These are phyloP conservation scores for Corynespora cassiicola DNA, from an alignment of 2,329 filamentous ascomycete genomes.

Conservation along the genomic window DNA sequence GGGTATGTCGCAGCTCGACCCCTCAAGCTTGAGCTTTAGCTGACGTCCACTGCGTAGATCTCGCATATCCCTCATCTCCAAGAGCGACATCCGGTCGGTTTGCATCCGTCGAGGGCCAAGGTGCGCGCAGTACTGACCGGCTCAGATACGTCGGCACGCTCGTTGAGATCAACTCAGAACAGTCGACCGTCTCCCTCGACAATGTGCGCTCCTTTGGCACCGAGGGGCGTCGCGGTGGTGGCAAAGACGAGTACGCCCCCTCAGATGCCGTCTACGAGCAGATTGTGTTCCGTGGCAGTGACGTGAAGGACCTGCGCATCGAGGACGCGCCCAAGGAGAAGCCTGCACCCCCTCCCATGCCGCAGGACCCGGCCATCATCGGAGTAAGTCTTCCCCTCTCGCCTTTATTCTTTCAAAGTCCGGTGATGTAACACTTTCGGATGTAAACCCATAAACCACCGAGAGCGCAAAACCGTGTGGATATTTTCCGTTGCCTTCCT, in stretches of 20 bases:
- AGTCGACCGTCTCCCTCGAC: constrained; percentile 94
- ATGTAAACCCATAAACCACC: constrained; percentile 91
- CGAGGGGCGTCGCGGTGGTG: constrained; percentile 84
- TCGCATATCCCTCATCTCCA: constrained; percentile 95
- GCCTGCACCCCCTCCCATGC: constrained; percentile 77
- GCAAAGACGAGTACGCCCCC: constrained; percentile 80
- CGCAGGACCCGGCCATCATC: constrained; percentile 94
- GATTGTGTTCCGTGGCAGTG: constrained; percentile 96
- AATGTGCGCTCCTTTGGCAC: constrained; percentile 95
- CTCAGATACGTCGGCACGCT: constrained; percentile 91
- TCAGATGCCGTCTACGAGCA: constrained; percentile 95
- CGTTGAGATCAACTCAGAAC: constrained; percentile 97
- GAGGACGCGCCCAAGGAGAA: constrained; percentile 78
- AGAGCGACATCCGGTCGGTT: constrained; percentile 92
- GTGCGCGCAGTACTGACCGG: constrained; percentile 14
- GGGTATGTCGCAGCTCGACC: constrained; percentile 56
- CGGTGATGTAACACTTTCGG: constrained; percentile 94
- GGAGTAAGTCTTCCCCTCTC: constrained; percentile 73
- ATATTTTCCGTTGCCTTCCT: constrained; percentile 99
- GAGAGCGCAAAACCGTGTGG: constrained; percentile 96
- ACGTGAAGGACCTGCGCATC: constrained; percentile 97
- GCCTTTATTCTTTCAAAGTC: constrained; percentile 35
- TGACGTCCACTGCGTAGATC: constrained; percentile 64
- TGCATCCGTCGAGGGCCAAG: constrained; percentile 20
- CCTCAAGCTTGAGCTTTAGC: constrained; percentile 38